Evolutionary conservation across 2,329 filamentous ascomycete species (phyloP), one percentile per base, ranked within the genome.

Genomic region (Penicillium sp.): DNA sequence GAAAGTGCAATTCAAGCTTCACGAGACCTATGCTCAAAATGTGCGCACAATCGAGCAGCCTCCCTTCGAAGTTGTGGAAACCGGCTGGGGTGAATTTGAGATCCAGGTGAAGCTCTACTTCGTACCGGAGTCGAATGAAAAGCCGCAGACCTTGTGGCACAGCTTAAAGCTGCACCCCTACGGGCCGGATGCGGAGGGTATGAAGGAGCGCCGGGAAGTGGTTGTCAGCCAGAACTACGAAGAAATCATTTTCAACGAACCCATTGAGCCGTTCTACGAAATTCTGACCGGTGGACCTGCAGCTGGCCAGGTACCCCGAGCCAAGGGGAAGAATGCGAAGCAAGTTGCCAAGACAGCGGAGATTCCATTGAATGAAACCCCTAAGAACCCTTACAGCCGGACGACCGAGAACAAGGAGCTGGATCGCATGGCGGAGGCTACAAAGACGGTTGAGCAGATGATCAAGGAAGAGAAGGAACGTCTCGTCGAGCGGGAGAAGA

Each of bases 71-170:
- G 85, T 97, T 46, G 80, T 81, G 48, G 93, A 97, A 68, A 97
- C 93, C 0, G 93, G 93, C 33, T 98, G 94, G 87, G 93, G 93
- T 58, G 93, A 96, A 70, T 98, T 98, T 71, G 88, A 93, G 64
- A 94, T 98, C 58, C 87, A 90, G 48, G 85, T 98, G 62, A 89
- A 95, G 62, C 77, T 98, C 30, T 94, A 94, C 72, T 98, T 96
- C 68, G 82, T 87, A 40, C 82, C 86, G 40, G 86, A 94, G 62
- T 86, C 83, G 25, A 83, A 81, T 56, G 93, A 98, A 73, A 98
- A 98, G 67, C 87, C 91, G 4, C 87, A 95, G 68, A 94, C 90
- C n/a, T 71, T 95, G 2, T 94, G 93, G 73, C 93, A 97, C 67
- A 88, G 89, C 59, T 73, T 98, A 41, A 86, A 90, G 37, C 77